A percentile compares a stretch with the other conserved stretches of the same genome.
These are phyloP conservation scores for Kokia cookei DNA, from an alignment of 441 rosid genomes.

Conservation along the genomic window DNA sequence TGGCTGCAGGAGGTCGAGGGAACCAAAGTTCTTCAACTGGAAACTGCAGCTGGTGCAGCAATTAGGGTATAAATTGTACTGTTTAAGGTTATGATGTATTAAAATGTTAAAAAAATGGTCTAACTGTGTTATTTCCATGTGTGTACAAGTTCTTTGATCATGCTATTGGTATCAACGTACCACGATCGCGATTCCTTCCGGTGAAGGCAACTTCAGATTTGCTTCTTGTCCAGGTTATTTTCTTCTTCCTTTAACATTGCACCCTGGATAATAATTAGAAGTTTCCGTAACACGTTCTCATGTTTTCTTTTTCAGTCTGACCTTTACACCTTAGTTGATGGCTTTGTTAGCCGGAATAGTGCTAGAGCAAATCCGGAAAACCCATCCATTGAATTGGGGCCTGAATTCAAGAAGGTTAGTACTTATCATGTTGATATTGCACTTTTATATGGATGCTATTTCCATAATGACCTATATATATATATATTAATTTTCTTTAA, in stretches of 20 bases:
- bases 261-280: not conserved
- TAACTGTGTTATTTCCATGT: constrained; percentile 10
- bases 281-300: not conserved
- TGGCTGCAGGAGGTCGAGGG: constrained; percentile 85
- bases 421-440: constrained; percentile 5
- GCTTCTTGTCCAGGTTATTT: constrained; percentile 62
- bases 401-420: constrained; percentile 87
- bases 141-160: constrained; percentile 54
- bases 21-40: constrained; percentile 88
- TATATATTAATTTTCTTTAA: constrained; percentile 3
- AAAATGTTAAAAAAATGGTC: constrained; percentile 1
- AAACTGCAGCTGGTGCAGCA: constrained; percentile 97
- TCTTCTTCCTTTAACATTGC: constrained; percentile 7
- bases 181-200: constrained; percentile 86
- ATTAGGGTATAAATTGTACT: constrained; percentile 46
- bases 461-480: not conserved
- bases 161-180: constrained; percentile 83
- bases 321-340: constrained; percentile 74
- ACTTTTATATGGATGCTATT: constrained; percentile 10
- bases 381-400: constrained; percentile 88
- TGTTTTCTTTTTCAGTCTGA: constrained; percentile 58
- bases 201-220: constrained; percentile 87
- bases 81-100: not conserved
- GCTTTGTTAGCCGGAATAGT: constrained; percentile 56
- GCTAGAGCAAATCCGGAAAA: constrained; percentile 75